A percentile compares a stretch with the other conserved stretches of the same genome.
These are phyloP conservation scores for Panicum hallii DNA, from an alignment of 202 grass and related monocot genomes.

Conservation along the genomic window DNA sequence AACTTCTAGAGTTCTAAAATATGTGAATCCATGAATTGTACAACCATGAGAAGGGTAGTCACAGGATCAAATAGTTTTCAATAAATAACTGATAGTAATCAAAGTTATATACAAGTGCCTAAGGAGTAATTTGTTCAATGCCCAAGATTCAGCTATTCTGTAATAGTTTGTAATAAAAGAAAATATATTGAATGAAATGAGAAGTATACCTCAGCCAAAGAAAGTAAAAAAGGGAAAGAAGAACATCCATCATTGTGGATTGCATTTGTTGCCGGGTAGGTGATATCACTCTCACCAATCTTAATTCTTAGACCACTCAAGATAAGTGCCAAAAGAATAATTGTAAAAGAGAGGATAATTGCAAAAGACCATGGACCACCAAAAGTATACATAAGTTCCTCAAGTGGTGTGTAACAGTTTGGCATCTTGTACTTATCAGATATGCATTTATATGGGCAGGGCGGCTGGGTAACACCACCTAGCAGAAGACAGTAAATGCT, in stretches of 20 bases:
- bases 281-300: slow-evolving; percentile 79
- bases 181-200: slow-evolving; percentile 40
- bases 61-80: background rate
- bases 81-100: background rate
- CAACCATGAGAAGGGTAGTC: background rate
- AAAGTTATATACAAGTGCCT: background rate
- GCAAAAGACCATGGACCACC: slow-evolving; percentile 95
- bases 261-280: slow-evolving; percentile 74
- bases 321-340: slow-evolving; percentile 88
- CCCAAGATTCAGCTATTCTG: slow-evolving; percentile 23
- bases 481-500: slow-evolving; percentile 49
- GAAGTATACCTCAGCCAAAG: slow-evolving; percentile 86
- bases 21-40: slow-evolving; percentile 7
- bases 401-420: slow-evolving; percentile 96
- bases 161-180: slow-evolving; percentile 22
- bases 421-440: slow-evolving; percentile 99
- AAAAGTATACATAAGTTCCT: slow-evolving; percentile 90
- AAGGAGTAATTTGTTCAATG: slow-evolving; percentile 28
- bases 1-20: background rate
- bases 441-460: slow-evolving; percentile 88
- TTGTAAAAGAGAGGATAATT: slow-evolving; percentile 73
- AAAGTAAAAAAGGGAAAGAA: slow-evolving; percentile 93
- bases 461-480: slow-evolving; percentile 90
- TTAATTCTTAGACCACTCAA: slow-evolving; percentile 94
- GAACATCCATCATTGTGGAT: slow-evolving; percentile 76